These are phyloP conservation scores for Sporothrix mexicana DNA, from an alignment of 2,329 filamentous ascomycete species.

Conservation along the genomic window DNA sequence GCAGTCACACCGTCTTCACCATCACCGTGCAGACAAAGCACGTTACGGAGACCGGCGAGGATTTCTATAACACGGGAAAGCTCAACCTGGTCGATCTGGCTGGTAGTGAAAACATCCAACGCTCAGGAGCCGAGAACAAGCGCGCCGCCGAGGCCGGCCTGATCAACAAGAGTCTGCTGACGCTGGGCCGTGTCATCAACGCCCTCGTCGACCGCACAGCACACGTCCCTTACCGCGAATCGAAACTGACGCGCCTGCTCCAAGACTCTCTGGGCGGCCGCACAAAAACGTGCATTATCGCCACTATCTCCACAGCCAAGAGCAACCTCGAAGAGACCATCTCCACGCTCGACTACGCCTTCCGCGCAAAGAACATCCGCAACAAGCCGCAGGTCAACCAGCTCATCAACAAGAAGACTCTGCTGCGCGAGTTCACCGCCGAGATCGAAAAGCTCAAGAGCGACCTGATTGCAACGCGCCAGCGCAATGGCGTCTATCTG, in stretches of 20 bases:
- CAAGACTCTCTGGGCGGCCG: conserved; percentile 96
- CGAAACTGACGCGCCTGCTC: conserved; percentile 89
- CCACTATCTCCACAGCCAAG: conserved; percentile 91
- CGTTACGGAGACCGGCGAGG: conserved; percentile 80
- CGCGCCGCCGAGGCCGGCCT: conserved; percentile 92
- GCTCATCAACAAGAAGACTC: conserved; percentile 87
- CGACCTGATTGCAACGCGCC: conserved; percentile 88
- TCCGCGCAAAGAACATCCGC: conserved; percentile 96
- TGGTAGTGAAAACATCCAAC: conserved; percentile 96
- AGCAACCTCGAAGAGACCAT: conserved; percentile 98
- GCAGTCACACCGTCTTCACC: conserved; percentile 97
- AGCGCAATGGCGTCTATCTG: conserved; percentile 94
- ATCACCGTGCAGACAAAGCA: conserved; percentile 91
- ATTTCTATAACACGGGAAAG: conserved; percentile 89
- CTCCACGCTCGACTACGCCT: conserved; percentile 96
- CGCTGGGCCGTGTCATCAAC: conserved; percentile 95
- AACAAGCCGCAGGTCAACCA: conserved; percentile 98
- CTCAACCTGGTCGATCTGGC: conserved; percentile 96
- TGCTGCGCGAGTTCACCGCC: conserved; percentile 84
- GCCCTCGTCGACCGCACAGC: conserved; percentile 87
- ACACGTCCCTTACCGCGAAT: conserved; percentile 92
- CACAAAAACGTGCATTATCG: conserved; percentile 98
- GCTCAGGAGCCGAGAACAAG: conserved; percentile 97
- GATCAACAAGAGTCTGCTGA: conserved; percentile 97
- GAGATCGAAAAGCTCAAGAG: conserved; percentile 96